Percentiles rank a stretch among this genome's conserved stretches.
phyloP scores from a whole-genome alignment of 2,329 filamentous ascomycete genomes.

The Ilyonectria mors-panacis region DNA sequence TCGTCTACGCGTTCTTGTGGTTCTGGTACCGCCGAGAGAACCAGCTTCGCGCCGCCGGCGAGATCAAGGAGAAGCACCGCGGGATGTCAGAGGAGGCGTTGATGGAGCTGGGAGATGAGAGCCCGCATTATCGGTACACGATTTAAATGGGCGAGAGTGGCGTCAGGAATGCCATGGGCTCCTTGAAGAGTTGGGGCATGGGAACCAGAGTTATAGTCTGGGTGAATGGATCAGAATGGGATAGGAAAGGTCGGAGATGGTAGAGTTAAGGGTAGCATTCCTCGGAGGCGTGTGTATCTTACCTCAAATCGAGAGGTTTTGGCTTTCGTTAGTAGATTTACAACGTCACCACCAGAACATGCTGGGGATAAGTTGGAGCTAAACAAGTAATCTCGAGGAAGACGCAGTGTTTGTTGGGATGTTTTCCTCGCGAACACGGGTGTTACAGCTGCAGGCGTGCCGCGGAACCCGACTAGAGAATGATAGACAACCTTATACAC shows the following conservation, averaged over 20 bases:
- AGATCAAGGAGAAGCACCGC: constrained; percentile 56
- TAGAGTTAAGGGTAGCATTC: neutral
- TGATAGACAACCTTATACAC: neutral
- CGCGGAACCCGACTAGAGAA: neutral
- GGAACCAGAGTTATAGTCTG: no score
- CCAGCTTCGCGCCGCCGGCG: constrained; percentile 57
- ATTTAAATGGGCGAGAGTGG: constrained; percentile 40
- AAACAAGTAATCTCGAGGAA: neutral
- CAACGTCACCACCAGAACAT: neutral
- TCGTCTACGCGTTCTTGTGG: constrained; percentile 70
- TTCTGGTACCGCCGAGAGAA: constrained; percentile 66
- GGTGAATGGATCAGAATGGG: neutral
- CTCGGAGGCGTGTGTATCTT: neutral
- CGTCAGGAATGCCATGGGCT: neutral
- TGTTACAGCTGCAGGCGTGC: neutral
- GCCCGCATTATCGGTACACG: constrained; percentile 65
- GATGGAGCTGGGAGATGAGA: constrained; percentile 67
- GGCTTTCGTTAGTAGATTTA: neutral
- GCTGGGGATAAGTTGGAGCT: neutral
- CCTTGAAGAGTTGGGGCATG: neutral
- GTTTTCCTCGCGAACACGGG: neutral
- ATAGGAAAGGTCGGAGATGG: neutral
- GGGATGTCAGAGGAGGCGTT: constrained; percentile 63
- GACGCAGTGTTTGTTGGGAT: neutral
- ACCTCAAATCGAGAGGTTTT: neutral